A percentile compares a stretch with the other conserved stretches of the same genome.
These are phyloP conservation scores for Heteromeles arbutifolia DNA, from an alignment of 306 rosid genomes.

Conservation along the genomic window DNA sequence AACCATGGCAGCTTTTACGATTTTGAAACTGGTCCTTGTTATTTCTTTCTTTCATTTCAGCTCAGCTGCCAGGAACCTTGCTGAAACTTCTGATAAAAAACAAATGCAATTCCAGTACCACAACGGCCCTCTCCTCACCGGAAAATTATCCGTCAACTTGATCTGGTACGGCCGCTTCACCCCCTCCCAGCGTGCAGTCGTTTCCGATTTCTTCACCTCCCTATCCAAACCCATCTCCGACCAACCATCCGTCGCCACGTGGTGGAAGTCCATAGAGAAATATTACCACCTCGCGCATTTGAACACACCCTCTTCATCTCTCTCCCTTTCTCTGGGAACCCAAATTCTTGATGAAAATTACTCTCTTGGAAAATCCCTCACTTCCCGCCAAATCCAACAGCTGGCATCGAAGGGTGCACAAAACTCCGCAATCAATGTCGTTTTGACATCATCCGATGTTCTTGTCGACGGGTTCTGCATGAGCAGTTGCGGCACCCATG, in stretches of 20 bases:
- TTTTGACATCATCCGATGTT: conserved; percentile 49
- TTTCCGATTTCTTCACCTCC: conserved; percentile 60
- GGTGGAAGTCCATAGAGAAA: conserved; percentile 45
- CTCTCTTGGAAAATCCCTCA: conserved; percentile 48
- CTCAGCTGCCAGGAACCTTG: conserved; percentile 39
- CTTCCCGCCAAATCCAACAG: conserved; percentile 18
- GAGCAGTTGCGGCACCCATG: conserved; percentile 51
- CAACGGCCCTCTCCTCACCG: conserved; percentile 58
- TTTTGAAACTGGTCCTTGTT: conserved; percentile 3
- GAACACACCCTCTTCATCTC: conserved; percentile 14
- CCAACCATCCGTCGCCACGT: conserved; percentile 48
- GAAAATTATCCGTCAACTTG: conserved; percentile 47
- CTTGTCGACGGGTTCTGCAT: conserved; percentile 49
- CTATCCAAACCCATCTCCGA: conserved; percentile 9
- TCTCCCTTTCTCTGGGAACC: conserved; percentile 24
- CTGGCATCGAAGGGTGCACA: conserved; percentile 42
- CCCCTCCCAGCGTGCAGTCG: conserved; percentile 50
- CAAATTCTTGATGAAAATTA: conserved; percentile 32
- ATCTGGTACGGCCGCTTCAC: conserved; percentile 75
- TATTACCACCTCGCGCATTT: conserved; percentile 27
- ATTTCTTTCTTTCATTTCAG: conserved; percentile 26
- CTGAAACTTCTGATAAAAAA: conserved; percentile 20
- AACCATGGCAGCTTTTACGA: background rate
- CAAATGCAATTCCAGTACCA: conserved; percentile 58
- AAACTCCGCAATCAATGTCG: conserved; percentile 36